Percentiles rank a stretch among this genome's conserved stretches.
Conservation (phyloP, 306 rosid genomes). For the Corylus americana region DNA sequence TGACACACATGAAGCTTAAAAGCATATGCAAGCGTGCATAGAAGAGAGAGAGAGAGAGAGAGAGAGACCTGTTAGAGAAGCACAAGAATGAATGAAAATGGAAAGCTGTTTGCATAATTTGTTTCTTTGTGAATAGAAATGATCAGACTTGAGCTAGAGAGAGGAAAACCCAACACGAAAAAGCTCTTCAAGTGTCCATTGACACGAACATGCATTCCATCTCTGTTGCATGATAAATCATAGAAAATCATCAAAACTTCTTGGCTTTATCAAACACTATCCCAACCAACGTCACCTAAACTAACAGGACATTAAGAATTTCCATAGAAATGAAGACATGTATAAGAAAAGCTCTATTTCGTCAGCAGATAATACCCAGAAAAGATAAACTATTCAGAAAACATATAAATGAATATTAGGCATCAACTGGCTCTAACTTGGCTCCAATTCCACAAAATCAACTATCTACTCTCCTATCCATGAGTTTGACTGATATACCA, state of each 20-base stretch:
- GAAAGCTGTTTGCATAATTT: slow-evolving; percentile 43
- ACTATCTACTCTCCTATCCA: no score
- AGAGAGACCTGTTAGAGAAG: slow-evolving; percentile 43
- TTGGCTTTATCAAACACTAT: slow-evolving; percentile 42
- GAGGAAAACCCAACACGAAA: not conserved
- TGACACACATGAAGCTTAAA: slow-evolving; percentile 15
- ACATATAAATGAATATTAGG: no score
- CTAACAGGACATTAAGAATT: slow-evolving; percentile 10
- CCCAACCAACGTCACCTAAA: slow-evolving; percentile 57
- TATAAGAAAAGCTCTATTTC: not conserved
- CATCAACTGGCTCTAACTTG: no score
- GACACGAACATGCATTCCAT: slow-evolving; percentile 66
- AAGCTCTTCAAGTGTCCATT: slow-evolving; percentile 80
- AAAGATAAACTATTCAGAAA: not conserved
- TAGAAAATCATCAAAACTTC: not conserved
- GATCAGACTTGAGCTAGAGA: slow-evolving; percentile 20
- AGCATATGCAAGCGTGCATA: not conserved
- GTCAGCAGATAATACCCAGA: not conserved
- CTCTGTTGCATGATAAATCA: slow-evolving; percentile 35
- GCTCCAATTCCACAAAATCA: no score
- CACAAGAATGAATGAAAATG: slow-evolving; percentile 39
- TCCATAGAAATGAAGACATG: not conserved
- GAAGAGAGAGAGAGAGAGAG: not conserved
- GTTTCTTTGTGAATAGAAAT: slow-evolving; percentile 21
- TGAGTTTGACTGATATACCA: no score